Evolutionary conservation across 306 rosid species (phyloP), one percentile per base, ranked within the genome.

Genomic region (Castanea sativa): DNA sequence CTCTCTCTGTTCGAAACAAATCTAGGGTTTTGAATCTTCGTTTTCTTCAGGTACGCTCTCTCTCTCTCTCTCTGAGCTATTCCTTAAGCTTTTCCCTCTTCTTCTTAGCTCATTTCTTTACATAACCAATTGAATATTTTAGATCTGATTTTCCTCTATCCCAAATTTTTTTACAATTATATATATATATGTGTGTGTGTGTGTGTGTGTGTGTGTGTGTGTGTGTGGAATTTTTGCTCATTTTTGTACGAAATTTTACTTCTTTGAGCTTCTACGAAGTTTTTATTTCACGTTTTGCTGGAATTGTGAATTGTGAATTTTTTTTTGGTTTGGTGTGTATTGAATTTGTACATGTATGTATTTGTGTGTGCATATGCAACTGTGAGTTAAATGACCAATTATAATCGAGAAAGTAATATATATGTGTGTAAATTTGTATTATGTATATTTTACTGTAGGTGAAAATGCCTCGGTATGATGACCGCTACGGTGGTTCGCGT

Each of bases 381-480:
- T 8, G 8, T 41, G 11, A 8, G 45, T 41, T 41, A 49, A 49
- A 2, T 12, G 15, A 49, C 5, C 12, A 49, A 10, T 49, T 49
- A 49, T 49, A 1, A 13, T 49, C 0, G 5, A 49, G 53, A 49
- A 12, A 2, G 16, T 11, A 49, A 1, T 49, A 10, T 12, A 49
- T 49, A 49, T 49, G 45, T 2, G 11, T 41, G 45, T 41, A 41
- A 41, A 41, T 7, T 11, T 41, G 45, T 41, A 2, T 41, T 41
- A 41, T 8, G 12, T 49, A 49, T 49, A 12, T 49, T 68, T 30
- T n/a, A 13, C 35, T 72, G 69, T 55, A 82, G 85, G 71, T 77
- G 73, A 72, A 83, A 55, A 76, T 92, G 97, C 94, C 97, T 87
- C 92, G 97, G 27, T 76, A 92, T 25, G 97, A 90, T 80, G 94